These are phyloP conservation scores for Diplodia scrobiculata DNA, from an alignment of 2,329 filamentous ascomycete genomes.

Conservation along the genomic window DNA sequence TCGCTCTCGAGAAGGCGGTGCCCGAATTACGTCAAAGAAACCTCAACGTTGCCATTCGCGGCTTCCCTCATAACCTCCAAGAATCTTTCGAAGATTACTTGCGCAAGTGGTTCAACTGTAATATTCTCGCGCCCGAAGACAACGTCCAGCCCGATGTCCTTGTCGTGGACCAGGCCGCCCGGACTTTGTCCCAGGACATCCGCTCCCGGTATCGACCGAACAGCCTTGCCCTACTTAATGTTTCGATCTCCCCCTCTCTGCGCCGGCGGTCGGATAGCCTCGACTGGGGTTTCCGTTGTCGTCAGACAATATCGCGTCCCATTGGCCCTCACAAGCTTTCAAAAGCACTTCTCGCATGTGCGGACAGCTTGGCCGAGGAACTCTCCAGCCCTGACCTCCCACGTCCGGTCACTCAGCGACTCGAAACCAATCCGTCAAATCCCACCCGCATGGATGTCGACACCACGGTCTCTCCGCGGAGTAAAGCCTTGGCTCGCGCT, in stretches of 20 bases:
- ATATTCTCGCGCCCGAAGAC: conserved; percentile 14
- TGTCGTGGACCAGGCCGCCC: conserved; percentile 21
- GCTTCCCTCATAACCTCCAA: conserved; percentile 1
- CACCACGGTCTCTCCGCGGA: conserved; percentile 12
- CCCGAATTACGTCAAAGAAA: conserved; percentile 12
- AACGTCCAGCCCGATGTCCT: conserved; percentile 17
- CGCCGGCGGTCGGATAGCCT: conserved; percentile 14
- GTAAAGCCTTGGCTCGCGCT: conserved; percentile 13
- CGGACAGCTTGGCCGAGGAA: conserved; percentile 6
- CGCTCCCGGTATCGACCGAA: conserved; percentile 15
- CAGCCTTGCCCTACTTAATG: conserved; percentile 15
- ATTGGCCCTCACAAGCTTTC: conserved; percentile 45
- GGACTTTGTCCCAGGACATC: background rate
- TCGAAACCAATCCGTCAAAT: background rate
- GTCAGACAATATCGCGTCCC: conserved; percentile 40
- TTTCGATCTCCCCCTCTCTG: conserved; percentile 1
- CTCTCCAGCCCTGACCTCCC: background rate
- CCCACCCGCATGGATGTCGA: conserved; percentile 21
- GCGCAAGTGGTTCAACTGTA: conserved; percentile 19
- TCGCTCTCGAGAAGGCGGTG: conserved; percentile 12
- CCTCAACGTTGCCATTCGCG: conserved; percentile 14
- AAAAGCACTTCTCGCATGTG: conserved; percentile 36
- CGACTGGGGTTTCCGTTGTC: conserved; percentile 33
- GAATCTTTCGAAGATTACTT: conserved; percentile 16
- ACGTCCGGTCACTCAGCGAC: conserved; percentile 2